A percentile compares a stretch with the other conserved stretches of the same genome.
Conservation (phyloP, 2,329 filamentous ascomycete genomes). For the Penicillium glabrum region DNA sequence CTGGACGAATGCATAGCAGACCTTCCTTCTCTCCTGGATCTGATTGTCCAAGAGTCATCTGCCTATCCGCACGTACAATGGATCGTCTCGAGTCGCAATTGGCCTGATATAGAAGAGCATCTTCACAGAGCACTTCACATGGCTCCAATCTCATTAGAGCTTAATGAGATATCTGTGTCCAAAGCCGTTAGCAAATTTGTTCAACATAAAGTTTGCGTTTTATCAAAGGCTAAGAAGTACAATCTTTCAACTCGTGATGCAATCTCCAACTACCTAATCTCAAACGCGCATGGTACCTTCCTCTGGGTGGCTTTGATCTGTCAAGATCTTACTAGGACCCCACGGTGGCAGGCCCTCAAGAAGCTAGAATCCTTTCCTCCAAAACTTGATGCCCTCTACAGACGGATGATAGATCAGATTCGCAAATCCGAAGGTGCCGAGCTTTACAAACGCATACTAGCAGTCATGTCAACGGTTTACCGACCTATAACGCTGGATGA, state of each 20-base stretch:
- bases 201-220: neutral
- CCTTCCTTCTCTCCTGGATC: neutral
- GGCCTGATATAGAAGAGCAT: neutral
- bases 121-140: neutral
- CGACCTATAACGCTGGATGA: neutral
- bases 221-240: neutral
- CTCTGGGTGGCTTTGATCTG: constrained; percentile 1
- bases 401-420: neutral
- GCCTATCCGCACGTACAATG: neutral
- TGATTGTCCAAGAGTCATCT: neutral
- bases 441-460: neutral
- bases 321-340: neutral
- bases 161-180: neutral
- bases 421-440: neutral
- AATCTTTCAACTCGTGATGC: neutral
- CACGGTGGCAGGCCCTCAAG: neutral
- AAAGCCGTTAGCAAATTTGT: neutral
- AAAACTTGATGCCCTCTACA: neutral
- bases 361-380: neutral
- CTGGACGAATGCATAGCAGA: constrained; percentile 1
- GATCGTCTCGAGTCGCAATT: constrained; percentile 4
- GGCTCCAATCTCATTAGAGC: neutral
- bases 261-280: neutral
- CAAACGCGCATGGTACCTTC: constrained; percentile 29
- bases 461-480: neutral